Base-by-base conservation (phyloP, 2,329 filamentous ascomycete genomes). In the Trichoderma gracile region DNA sequence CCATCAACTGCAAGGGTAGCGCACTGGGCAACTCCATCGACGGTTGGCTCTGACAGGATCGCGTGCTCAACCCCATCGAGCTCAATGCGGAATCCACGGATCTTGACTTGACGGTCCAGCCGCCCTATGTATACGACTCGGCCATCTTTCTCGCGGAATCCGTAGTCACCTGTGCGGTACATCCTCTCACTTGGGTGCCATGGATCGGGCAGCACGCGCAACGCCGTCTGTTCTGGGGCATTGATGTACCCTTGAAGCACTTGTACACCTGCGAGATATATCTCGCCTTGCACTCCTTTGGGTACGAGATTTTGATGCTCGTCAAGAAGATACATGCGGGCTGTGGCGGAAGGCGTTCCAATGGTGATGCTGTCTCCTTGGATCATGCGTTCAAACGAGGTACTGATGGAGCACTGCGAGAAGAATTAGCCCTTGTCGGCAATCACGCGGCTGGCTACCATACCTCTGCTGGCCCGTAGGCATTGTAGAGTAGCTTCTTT, bases 31-130 rank as follows among this genome's bases (percentile, higher is more conserved):
- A 63, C 15, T 9, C 27, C 43, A 21, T 52, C 58, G 3, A 17
- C 3, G 10, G 15, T 19, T 1, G 59, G 59, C 9, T 45, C 50
- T 8, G 57, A 62, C 19, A 65, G 30, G 3, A 65, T 57, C 3
- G 64, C 49, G 8, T 64, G 38, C 23, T 65, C 64, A 5, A 65
- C 58, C 14, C 33, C 58, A 12, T 52, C 64, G 6, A 63, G 58
- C 64, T 62, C 64, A n/a, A 65, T 53, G 21, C 64, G 64, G 21
- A 63, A 65, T n/a, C 64, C 64, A 5, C 64, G 64, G 40, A 65
- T 63, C 23, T 65, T 65, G 15, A 57, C 50, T 42, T 62, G 52
- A 7, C 64, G 57, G n/a, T 65, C 64, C 6, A 65, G 57, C 19
- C 64, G 49, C 2, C 64, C 64, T 12, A 45, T 43, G 19, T 38